Evolutionary conservation across 768 basidiomycete genomes (phyloP), one percentile per base, ranked within the genome.

Genomic region (Pisolithus orientalis): DNA sequence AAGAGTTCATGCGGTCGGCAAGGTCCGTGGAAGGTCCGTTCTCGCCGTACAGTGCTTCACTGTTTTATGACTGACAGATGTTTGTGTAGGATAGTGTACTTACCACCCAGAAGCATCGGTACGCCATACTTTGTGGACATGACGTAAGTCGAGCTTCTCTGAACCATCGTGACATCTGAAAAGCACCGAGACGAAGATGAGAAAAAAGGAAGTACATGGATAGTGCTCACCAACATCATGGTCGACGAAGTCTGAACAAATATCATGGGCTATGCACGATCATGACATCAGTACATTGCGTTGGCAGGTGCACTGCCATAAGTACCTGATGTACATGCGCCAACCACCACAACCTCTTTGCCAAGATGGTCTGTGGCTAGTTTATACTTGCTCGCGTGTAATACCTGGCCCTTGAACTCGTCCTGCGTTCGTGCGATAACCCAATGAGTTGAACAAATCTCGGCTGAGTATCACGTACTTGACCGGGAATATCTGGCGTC

Each of bases 271-370:
- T 71, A 44, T 64, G 38, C 5, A 54, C 2, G 5, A 14, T 14
- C 27, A 49, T 21, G 17, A 42, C 21, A 14, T 27, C 9, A 44
- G 44, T 44, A 2, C 5, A 1, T 39, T 16, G 44, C 9, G 2
- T 39, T 53, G 9, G 57, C 24, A 43, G 29, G 17, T 51, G 11
- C 16, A 17, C 34, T 72, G 67, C 68, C 11, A 70, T 6, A 43
- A 53, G n/a, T 53, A 75, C 78, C 76, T 2, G 80, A 84, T 11
- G 83, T 85, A 49, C 81, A 81, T 14, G 85, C 75, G 2, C 87
- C 87, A 3, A 89, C 68, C 1, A 90, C 80, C 3, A 83, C 73
- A 0, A 87, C 84, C 60, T 83, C 88, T 68, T 88, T 88, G 13
- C 84, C 86, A 1, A 62, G 44, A 57, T 83, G 82, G 39, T 81